A percentile compares a stretch with the other conserved stretches of the same genome.
Conservation (phyloP, 495 filamentous ascomycete species). For the Hypoxylon cercidicola region DNA sequence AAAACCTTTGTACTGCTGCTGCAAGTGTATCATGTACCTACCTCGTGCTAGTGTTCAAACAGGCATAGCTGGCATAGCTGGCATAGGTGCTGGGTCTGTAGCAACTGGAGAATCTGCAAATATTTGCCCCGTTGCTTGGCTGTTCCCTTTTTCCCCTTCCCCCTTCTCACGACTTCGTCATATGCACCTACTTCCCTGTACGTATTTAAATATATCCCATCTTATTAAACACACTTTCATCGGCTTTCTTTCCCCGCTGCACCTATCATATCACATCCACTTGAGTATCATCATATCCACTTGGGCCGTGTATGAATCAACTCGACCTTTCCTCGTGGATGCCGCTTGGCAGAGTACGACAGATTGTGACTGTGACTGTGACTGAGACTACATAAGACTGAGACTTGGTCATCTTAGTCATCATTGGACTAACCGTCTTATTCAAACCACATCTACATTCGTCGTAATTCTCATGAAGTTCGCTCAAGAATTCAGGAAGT, state of each 20-base stretch:
- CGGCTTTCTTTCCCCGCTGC: background rate
- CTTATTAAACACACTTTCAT: background rate
- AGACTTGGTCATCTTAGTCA: background rate
- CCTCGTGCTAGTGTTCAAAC: slow-evolving; percentile 2
- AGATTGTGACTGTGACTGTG: background rate
- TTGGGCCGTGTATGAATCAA: background rate
- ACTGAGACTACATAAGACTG: too few species aligned
- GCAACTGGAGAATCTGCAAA: slow-evolving; percentile 11
- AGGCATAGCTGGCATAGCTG: too few species aligned
- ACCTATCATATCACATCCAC: background rate
- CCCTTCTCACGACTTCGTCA: background rate
- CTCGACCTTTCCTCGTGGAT: background rate
- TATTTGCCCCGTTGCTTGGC: slow-evolving; percentile 13
- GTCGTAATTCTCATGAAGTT: slow-evolving; percentile 70
- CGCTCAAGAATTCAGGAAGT: slow-evolving; percentile 71
- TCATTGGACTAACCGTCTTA: background rate
- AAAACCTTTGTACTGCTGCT: slow-evolving; percentile 1
- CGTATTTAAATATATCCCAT: background rate
- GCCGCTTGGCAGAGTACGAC: background rate
- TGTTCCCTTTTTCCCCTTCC: background rate
- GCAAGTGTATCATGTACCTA: slow-evolving; percentile 11
- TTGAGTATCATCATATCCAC: background rate
- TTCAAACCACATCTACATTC: background rate
- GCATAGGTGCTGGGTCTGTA: too few species aligned
- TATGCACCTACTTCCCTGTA: background rate